Evolutionary conservation across 176 grass and related monocot species (phyloP).

Genomic region (Hsuehochloa calcarea): DNA sequence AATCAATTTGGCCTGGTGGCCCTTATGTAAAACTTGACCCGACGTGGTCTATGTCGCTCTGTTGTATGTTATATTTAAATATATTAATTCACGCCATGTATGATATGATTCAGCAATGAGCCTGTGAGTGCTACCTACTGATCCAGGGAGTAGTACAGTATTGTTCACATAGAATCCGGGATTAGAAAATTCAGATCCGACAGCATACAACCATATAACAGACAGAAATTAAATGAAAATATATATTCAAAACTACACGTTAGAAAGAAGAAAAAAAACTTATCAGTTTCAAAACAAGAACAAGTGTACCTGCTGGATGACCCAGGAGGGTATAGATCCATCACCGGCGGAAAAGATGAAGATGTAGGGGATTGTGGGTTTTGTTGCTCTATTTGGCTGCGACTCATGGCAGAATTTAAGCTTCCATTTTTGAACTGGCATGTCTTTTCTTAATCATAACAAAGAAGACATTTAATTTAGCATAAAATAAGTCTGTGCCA

Average conservation of each 20-base stretch:
- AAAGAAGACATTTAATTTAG: constrained; percentile 31
- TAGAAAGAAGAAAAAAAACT: background rate
- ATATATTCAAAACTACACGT: constrained; percentile 10
- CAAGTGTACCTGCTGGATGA: constrained; percentile 61
- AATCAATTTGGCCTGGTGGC: too few species aligned
- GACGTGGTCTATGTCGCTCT: too few species aligned
- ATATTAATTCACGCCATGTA: too few species aligned
- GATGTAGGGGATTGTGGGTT: constrained; percentile 34
- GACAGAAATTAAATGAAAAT: background rate
- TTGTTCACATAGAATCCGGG: too few species aligned
- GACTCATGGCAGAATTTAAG: constrained; percentile 40
- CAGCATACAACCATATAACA: constrained; percentile 12
- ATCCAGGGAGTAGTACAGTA: too few species aligned
- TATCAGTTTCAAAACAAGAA: background rate
- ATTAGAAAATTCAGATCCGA: too few species aligned
- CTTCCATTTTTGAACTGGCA: constrained; percentile 59
- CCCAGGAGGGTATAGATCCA: constrained; percentile 72
- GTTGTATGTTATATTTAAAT: too few species aligned
- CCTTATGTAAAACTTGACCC: too few species aligned
- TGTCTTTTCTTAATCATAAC: constrained; percentile 97
- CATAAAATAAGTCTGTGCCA: background rate
- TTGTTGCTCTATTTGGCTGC: constrained; percentile 46
- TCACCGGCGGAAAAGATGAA: constrained; percentile 44
- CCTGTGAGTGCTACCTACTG: too few species aligned
- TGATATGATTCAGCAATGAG: too few species aligned